These are phyloP conservation scores for Talaromyces marneffei DNA, from an alignment of 2,329 filamentous ascomycete species.

Conservation along the genomic window DNA sequence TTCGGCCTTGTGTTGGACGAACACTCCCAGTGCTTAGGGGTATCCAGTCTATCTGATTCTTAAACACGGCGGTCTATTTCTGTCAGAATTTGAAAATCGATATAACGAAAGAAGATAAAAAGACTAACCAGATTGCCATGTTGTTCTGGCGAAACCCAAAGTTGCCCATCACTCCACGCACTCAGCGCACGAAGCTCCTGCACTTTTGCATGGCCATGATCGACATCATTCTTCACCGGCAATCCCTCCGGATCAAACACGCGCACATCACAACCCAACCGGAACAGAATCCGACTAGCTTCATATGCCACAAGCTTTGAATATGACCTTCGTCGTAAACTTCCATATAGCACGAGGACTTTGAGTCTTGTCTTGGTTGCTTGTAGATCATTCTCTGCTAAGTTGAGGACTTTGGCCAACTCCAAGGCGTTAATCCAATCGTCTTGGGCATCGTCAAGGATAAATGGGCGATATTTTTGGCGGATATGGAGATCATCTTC, in stretches of 20 bases:
- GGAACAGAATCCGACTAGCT: conserved; percentile 54
- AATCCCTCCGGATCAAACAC: conserved; percentile 55
- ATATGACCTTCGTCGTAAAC: conserved; percentile 53
- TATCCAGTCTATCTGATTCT: conserved; percentile 67
- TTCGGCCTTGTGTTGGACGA: conserved; percentile 61
- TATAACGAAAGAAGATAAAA: background rate
- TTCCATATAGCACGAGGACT: conserved; percentile 58
- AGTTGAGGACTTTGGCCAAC: conserved; percentile 46
- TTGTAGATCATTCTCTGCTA: conserved; percentile 47
- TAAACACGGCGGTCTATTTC: conserved; percentile 56
- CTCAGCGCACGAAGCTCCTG: conserved; percentile 58
- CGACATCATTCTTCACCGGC: conserved; percentile 58
- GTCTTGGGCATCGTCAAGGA: conserved; percentile 36
- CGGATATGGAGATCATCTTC: conserved; percentile 47
- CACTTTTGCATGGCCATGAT: conserved; percentile 55
- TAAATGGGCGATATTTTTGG: conserved; percentile 52
- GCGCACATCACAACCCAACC: conserved; percentile 61
- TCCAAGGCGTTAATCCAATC: conserved; percentile 57
- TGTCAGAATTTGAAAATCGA: background rate
- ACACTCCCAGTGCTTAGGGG: conserved; percentile 57
- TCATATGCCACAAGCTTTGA: conserved; percentile 57
- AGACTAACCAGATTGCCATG: conserved; percentile 56
- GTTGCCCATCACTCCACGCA: conserved; percentile 60
- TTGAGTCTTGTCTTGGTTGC: conserved; percentile 42
- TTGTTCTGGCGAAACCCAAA: conserved; percentile 63